A percentile compares a stretch with the other conserved stretches of the same genome.
Evolutionary conservation across 2,329 filamentous ascomycete genomes (phyloP).

Genomic region (Xylaria sp.): DNA sequence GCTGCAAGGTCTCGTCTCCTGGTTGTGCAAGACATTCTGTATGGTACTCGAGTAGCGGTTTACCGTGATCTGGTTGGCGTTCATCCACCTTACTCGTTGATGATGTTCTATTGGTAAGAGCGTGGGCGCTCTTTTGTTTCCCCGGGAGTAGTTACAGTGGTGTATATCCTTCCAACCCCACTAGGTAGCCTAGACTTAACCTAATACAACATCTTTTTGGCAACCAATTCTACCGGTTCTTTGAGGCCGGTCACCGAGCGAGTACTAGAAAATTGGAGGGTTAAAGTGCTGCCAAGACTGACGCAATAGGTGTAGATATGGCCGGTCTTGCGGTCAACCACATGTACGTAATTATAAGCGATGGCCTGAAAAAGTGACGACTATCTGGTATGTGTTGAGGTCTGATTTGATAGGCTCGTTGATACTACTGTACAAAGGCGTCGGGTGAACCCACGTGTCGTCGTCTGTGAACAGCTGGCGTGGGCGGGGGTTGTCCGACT

Average conservation of each 20-base stretch:
- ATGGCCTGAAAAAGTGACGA: not conserved
- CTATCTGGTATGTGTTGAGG: not conserved
- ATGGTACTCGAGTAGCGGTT: too few relatives aligned
- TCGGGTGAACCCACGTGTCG: not conserved
- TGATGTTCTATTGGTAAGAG: too few relatives aligned
- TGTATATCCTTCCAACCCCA: too few relatives aligned
- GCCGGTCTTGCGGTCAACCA: too few relatives aligned
- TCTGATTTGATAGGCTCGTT: slow-evolving; percentile 8
- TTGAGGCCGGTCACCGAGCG: not conserved
- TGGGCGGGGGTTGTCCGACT: slow-evolving; percentile 21
- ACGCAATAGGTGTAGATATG: not conserved
- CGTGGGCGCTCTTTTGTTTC: too few relatives aligned
- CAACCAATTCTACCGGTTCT: not conserved
- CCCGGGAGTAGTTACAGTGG: too few relatives aligned
- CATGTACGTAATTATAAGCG: not conserved
- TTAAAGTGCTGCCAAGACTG: not conserved
- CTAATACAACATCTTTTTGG: too few relatives aligned
- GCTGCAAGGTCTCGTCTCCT: too few relatives aligned
- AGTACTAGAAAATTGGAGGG: not conserved
- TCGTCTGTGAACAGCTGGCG: slow-evolving; percentile 29
- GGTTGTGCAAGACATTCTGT: too few relatives aligned
- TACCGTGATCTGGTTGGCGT: too few relatives aligned
- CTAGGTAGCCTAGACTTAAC: too few relatives aligned
- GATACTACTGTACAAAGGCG: not conserved
- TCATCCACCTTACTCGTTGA: too few relatives aligned